Conservation (phyloP, 495 filamentous ascomycete species). For the Tuber borchii region DNA sequence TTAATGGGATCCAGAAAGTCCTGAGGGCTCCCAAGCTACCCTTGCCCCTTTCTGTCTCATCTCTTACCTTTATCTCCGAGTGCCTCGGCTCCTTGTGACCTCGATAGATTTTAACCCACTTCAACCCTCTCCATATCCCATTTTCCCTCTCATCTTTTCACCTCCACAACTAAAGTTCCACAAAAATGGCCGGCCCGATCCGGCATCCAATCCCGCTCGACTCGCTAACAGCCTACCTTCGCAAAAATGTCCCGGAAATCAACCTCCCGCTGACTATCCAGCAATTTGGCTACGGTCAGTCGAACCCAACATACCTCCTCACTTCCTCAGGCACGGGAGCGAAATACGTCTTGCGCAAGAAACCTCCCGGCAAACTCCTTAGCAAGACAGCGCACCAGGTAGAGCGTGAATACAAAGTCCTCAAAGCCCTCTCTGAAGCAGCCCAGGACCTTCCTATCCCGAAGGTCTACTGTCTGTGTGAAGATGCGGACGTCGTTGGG, state of each 20-base stretch:
- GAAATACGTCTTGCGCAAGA: constrained; percentile 81
- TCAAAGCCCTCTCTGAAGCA: constrained; percentile 61
- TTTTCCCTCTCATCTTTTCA: neutral
- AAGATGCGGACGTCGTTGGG: constrained; percentile 69
- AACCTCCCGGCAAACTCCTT: constrained; percentile 83
- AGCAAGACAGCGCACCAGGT: constrained; percentile 92
- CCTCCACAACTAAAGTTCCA: neutral
- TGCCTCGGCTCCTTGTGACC: neutral
- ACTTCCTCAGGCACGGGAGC: constrained; percentile 49
- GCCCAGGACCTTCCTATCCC: constrained; percentile 80
- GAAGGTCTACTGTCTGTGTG: constrained; percentile 75
- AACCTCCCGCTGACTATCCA: constrained; percentile 74
- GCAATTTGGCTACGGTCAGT: constrained; percentile 97
- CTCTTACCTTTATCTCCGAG: too few relatives aligned
- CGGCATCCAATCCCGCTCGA: constrained; percentile 79
- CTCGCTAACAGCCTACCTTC: constrained; percentile 71
- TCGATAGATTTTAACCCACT: neutral
- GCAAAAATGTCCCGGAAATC: constrained; percentile 67
- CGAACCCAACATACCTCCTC: constrained; percentile 91
- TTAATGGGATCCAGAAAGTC: too few relatives aligned
- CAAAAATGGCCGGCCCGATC: constrained; percentile 73
- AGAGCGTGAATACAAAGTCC: constrained; percentile 87
- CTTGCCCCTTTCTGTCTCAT: too few relatives aligned
- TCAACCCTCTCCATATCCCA: neutral
- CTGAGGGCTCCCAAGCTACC: too few relatives aligned